These are phyloP conservation scores for Penicillium maclennaniae DNA, from an alignment of 495 filamentous ascomycete species.

Conservation along the genomic window DNA sequence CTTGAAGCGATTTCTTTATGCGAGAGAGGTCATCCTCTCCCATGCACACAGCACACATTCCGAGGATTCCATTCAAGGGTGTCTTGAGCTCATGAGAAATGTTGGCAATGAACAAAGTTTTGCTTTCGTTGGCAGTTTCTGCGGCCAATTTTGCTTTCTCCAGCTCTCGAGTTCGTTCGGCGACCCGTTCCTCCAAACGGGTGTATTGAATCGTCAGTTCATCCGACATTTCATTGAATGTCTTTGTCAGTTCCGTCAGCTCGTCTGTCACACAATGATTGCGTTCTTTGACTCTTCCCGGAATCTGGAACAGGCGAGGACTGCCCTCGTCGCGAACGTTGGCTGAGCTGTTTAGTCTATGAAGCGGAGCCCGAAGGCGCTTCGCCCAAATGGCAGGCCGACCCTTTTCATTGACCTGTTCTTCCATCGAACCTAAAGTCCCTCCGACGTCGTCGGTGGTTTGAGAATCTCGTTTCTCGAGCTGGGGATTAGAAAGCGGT, in stretches of 20 bases:
- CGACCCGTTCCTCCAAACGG: conserved; percentile 77
- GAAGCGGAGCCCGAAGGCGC: conserved; percentile 9
- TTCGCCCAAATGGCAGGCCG: conserved; percentile 8
- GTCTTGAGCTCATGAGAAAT: conserved; percentile 94
- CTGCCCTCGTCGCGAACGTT: not conserved
- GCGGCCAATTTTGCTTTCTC: conserved; percentile 88
- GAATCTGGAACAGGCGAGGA: conserved; percentile 64
- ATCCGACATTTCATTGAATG: conserved; percentile 93
- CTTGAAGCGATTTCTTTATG: conserved; percentile 76
- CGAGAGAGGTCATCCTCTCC: conserved; percentile 73
- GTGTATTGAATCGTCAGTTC: conserved; percentile 83
- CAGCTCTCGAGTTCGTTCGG: conserved; percentile 74
- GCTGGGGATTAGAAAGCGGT: conserved; percentile 21
- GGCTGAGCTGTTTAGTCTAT: conserved; percentile 11
- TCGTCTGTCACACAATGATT: conserved; percentile 80
- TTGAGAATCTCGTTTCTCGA: not conserved
- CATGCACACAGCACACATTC: conserved; percentile 91
- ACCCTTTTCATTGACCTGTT: conserved; percentile 15
- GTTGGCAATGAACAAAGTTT: conserved; percentile 93
- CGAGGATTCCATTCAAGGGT: conserved; percentile 86
- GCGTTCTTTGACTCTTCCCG: conserved; percentile 70
- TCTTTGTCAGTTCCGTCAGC: conserved; percentile 77
- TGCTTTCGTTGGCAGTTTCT: conserved; percentile 89
- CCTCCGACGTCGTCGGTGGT: not conserved
- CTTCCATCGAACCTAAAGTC: conserved; percentile 14